Conservation (phyloP, 129 eudicot species). For the Sambucus nigra region DNA sequence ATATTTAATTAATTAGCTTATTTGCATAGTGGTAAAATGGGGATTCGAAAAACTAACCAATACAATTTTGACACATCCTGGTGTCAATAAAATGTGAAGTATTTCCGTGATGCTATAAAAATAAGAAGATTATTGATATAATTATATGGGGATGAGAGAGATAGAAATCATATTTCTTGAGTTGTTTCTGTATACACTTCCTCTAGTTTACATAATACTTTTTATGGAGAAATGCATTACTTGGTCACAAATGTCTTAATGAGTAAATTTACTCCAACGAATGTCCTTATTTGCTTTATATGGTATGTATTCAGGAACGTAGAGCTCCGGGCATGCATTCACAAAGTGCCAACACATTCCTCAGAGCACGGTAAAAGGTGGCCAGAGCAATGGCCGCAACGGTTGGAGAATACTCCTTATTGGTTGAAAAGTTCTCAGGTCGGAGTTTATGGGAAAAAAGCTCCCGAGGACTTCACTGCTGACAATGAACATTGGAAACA, state of each 20-base stretch:
- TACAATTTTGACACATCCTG: too few species aligned
- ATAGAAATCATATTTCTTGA: too few species aligned
- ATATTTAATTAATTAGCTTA: too few species aligned
- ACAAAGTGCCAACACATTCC: slow-evolving; percentile 39
- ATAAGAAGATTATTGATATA: too few species aligned
- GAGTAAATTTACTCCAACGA: too few species aligned
- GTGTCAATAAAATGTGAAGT: too few species aligned
- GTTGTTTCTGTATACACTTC: too few species aligned
- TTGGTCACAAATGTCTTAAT: not conserved
- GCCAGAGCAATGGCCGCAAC: slow-evolving; percentile 52
- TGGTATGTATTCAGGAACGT: slow-evolving; percentile 38
- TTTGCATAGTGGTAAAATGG: too few species aligned
- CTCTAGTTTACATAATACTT: too few species aligned
- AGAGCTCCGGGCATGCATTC: slow-evolving; percentile 53
- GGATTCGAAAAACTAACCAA: too few species aligned
- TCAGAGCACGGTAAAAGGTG: slow-evolving; percentile 44
- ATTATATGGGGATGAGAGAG: too few species aligned
- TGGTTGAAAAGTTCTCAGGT: slow-evolving; percentile 43
- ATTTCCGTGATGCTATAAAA: too few species aligned
- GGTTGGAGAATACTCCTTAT: slow-evolving; percentile 48
- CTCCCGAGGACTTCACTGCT: slow-evolving; percentile 44
- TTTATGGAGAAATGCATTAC: not conserved
- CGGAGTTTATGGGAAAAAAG: slow-evolving; percentile 54
- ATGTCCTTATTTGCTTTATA: not conserved
- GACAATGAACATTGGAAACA: slow-evolving; percentile 54